phyloP scores from a whole-genome alignment of 2,329 filamentous ascomycete genomes.

The Apiospora koreana region DNA sequence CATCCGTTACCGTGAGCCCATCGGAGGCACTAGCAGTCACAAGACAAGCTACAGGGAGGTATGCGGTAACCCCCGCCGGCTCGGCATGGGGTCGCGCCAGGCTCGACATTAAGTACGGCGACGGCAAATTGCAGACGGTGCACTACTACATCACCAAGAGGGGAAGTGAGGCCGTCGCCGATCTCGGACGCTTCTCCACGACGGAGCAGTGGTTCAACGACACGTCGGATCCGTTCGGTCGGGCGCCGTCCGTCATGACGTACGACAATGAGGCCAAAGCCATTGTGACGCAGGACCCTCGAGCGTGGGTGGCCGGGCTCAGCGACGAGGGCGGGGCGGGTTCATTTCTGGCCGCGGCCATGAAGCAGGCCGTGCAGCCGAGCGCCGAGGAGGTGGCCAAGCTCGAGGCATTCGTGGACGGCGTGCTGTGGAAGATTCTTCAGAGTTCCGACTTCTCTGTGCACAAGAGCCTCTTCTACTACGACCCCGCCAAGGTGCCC shows the following conservation, averaged over 20 bases:
- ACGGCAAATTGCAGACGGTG: slow-evolving; percentile 51
- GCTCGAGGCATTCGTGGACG: slow-evolving; percentile 55
- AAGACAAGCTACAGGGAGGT: slow-evolving; percentile 31
- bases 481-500: slow-evolving; percentile 44
- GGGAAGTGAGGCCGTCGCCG: slow-evolving; percentile 41
- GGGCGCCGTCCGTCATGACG: slow-evolving; percentile 56
- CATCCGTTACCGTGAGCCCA: slow-evolving; percentile 41
- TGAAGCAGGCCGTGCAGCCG: slow-evolving; percentile 57
- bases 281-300: slow-evolving; percentile 46
- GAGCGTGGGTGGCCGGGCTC: slow-evolving; percentile 60
- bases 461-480: slow-evolving; percentile 58
- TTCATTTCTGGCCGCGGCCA: slow-evolving; percentile 53
- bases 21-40: slow-evolving; percentile 37
- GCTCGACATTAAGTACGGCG: slow-evolving; percentile 48
- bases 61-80: slow-evolving; percentile 43
- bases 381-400: slow-evolving; percentile 48
- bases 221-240: slow-evolving; percentile 52
- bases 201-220: slow-evolving; percentile 54
- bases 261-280: slow-evolving; percentile 52
- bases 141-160: slow-evolving; percentile 58
- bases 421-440: slow-evolving; percentile 50
- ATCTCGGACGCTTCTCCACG: slow-evolving; percentile 55
- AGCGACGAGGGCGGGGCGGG: slow-evolving; percentile 62
- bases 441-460: slow-evolving; percentile 50
- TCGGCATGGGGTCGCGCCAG: slow-evolving; percentile 51